Conservation (phyloP, 306 rosid genomes). For the Notholithocarpus densiflorus region DNA sequence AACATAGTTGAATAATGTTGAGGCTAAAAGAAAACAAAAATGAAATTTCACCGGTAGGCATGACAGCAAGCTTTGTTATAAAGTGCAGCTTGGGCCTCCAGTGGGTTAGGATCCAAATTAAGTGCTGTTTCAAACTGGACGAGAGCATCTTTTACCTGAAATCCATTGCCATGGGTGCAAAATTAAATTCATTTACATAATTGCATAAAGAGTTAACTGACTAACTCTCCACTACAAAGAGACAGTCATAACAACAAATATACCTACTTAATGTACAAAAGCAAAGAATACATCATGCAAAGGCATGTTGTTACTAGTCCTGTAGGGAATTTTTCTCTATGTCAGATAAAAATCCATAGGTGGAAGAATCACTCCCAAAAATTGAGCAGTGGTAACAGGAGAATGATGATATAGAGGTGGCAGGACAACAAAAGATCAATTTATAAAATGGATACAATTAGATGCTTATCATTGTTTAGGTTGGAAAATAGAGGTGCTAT, state of each 20-base stretch:
- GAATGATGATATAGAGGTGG: background rate
- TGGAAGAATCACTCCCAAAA: background rate
- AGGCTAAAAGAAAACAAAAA: background rate
- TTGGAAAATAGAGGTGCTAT: background rate
- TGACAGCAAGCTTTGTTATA: constrained; percentile 98
- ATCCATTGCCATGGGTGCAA: constrained; percentile 5
- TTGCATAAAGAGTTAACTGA: background rate
- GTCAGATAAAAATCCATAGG: background rate
- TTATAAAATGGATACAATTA: background rate
- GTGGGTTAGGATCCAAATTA: constrained; percentile 69
- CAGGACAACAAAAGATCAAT: background rate
- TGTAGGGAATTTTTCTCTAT: background rate
- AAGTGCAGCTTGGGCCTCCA: constrained; percentile 90
- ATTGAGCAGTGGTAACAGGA: background rate
- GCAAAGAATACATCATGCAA: background rate
- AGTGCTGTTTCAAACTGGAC: constrained; percentile 84
- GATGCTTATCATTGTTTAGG: background rate
- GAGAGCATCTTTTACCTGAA: constrained; percentile 95
- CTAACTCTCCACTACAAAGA: background rate
- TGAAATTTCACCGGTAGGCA: constrained; percentile 64
- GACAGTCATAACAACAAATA: background rate
- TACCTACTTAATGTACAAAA: background rate
- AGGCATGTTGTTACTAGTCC: background rate
- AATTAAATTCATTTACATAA: constrained; percentile 1
- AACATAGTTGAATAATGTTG: background rate